Evolutionary conservation across 805 yeast genomes (phyloP), one percentile per base, ranked within the genome.

Genomic region (Blastobotrys attinorum): DNA sequence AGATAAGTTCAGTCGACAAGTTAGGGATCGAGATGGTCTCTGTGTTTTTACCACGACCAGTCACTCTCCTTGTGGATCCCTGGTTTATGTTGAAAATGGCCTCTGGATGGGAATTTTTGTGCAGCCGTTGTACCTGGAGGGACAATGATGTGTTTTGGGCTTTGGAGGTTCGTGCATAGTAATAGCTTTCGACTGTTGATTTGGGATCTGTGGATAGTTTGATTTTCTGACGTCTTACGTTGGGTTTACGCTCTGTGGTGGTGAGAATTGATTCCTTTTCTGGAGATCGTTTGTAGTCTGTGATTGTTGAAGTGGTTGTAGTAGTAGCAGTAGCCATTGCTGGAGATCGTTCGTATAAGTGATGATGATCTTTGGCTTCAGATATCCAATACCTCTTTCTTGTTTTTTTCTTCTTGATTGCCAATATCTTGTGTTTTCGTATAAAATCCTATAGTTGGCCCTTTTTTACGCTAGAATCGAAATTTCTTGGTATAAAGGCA

Each of bases 91-190:
- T 44, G 35, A 48, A 50, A 10, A 46, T 7, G 22, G 54, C 45
- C 23, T 50, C 52, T 11, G 49, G 46, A 22, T 40, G 43, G 18
- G 39, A 13, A 23, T 40, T 44, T n/a, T 47, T 29, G 27, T 46
- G 45, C 15, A 43, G 18, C 10, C 47, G 41, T 34, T 50, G 54
- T 21, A 50, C 40, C 44, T 50, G 54, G n/a, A 43, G 38, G 17
- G 11, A 15, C 13, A 32, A n/a, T n/a, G n/a, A n/a, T n/a, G n/a
- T n/a, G 4, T 16, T n/a, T 3, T 22, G 5, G 31, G 39, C 34
- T 17, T 45, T 45, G 32, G 32, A 41, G 2, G 36, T 31, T 11
- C 42, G 25, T 10, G 48, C 48, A 31, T 41, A 35, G 25, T 36
- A 42, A 29, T 45, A 45, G 7, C 25, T 21, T 22, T 45, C 48